These are phyloP conservation scores for Flaveria bidentis DNA, from an alignment of 129 eudicot genomes.

Conservation along the genomic window DNA sequence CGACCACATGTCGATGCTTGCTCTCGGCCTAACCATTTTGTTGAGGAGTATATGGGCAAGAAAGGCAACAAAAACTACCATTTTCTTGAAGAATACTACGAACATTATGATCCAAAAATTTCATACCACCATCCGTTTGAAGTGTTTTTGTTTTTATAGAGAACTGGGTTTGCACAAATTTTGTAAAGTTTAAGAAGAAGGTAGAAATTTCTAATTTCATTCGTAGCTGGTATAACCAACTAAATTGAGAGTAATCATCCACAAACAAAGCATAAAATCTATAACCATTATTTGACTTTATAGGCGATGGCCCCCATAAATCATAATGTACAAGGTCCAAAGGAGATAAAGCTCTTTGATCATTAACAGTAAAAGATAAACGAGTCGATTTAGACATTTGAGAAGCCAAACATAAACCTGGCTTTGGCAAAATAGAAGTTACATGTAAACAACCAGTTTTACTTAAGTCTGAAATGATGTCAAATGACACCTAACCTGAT, in stretches of 20 bases:
- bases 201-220: neutral
- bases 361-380: neutral
- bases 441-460: neutral
- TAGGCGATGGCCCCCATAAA: neutral
- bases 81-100: neutral
- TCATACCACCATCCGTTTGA: neutral
- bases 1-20: neutral
- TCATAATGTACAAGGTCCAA: neutral
- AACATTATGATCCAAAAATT: neutral
- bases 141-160: neutral
- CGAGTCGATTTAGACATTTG: neutral
- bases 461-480: neutral
- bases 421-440: neutral
- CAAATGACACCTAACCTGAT: neutral
- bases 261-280: neutral
- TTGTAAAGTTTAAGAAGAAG: neutral
- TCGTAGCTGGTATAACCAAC: neutral
- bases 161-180: neutral
- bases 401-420: neutral
- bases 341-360: neutral
- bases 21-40: neutral
- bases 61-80: neutral
- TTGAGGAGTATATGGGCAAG: neutral
- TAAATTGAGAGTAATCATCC: neutral
- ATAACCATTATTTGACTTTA: neutral